A percentile compares a stretch with the other conserved stretches of the same genome.
phyloP scores from a whole-genome alignment of 257 asterid species.

The Galeopsis tetrahit region DNA sequence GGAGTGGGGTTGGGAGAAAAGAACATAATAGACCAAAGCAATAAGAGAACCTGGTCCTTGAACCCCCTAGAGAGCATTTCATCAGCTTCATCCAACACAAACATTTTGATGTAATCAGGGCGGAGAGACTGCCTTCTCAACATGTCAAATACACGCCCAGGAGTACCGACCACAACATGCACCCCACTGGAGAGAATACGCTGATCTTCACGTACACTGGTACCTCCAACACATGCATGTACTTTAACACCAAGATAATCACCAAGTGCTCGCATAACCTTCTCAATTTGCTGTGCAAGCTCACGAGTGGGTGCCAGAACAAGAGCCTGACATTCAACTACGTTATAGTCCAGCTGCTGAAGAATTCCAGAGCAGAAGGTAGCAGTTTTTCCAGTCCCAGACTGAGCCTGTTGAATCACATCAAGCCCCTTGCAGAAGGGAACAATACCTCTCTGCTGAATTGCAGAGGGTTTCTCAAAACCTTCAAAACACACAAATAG shows the following conservation, averaged over 20 bases:
- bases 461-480: constrained; percentile 72
- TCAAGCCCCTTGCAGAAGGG: constrained; percentile 68
- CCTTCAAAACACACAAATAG: constrained; percentile 41
- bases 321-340: constrained; percentile 69
- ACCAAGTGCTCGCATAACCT: constrained; percentile 70
- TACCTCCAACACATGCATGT: constrained; percentile 72
- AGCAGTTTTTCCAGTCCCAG: constrained; percentile 72
- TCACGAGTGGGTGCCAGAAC: constrained; percentile 73
- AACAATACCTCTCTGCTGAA: constrained; percentile 72
- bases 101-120: constrained; percentile 67
- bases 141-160: constrained; percentile 69
- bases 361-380: constrained; percentile 73
- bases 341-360: constrained; percentile 61
- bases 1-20: neutral
- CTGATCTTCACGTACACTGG: constrained; percentile 63
- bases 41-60: constrained; percentile 59
- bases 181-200: constrained; percentile 69
- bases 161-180: constrained; percentile 74
- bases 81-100: constrained; percentile 67
- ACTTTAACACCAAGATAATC: constrained; percentile 71
- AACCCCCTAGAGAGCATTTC: constrained; percentile 73
- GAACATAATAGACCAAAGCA: neutral
- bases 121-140: constrained; percentile 61
- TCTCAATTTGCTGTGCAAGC: constrained; percentile 71
- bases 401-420: constrained; percentile 68